phyloP scores from a whole-genome alignment of 2,329 filamentous ascomycete species.

The Alternaria postmessia region DNA sequence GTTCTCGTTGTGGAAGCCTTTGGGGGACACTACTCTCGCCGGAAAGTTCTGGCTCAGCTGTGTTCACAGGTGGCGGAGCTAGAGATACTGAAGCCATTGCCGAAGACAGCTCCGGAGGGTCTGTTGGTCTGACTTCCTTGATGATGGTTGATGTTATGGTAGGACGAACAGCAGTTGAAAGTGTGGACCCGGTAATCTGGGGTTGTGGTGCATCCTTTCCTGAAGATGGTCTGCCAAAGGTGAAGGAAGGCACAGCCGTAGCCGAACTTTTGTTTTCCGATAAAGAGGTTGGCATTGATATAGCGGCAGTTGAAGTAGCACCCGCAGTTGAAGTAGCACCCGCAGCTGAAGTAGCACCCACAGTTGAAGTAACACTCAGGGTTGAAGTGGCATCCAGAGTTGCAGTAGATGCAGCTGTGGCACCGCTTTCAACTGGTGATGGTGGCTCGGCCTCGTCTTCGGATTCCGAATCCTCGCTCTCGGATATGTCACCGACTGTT shows the following conservation, averaged over 20 bases:
- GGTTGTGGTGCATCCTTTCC: conserved; percentile 17
- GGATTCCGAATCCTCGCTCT: conserved; percentile 13
- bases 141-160: conserved; percentile 9
- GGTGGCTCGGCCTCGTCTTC: conserved; percentile 24
- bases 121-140: conserved; percentile 4
- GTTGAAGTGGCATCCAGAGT: conserved; percentile 6
- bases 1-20: conserved; percentile 2
- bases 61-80: conserved; percentile 1
- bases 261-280: neutral
- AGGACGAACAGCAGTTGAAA: conserved; percentile 4
- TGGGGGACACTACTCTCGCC: neutral
- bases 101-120: neutral
- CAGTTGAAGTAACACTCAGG: neutral
- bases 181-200: conserved; percentile 13
- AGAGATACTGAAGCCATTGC: neutral
- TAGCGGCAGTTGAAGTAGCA: conserved; percentile 1
- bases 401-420: neutral
- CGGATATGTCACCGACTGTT: conserved; percentile 6
- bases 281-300: neutral
- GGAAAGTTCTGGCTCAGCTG: neutral
- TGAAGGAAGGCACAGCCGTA: conserved; percentile 13
- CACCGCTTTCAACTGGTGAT: conserved; percentile 15
- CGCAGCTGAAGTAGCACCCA: neutral
- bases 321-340: neutral
- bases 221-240: conserved; percentile 5